Evolutionary conservation across 2,329 filamentous ascomycete species (phyloP), one percentile per base, ranked within the genome.

Genomic region (Daldinia sp.): DNA sequence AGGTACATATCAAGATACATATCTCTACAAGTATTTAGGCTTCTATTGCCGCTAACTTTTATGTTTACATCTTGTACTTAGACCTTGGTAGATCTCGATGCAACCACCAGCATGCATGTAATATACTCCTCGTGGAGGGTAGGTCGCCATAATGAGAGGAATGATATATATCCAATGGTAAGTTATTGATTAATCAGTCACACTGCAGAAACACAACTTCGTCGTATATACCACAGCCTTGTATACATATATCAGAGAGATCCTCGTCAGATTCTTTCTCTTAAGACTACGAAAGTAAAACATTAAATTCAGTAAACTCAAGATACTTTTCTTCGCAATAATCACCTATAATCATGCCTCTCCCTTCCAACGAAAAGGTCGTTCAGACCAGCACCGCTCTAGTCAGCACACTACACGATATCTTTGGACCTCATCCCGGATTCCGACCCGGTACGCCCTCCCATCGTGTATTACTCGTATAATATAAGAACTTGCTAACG

Each of bases 361-460:
- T 64, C 35, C 64, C 67, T 15, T 30, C 56, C 6, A 51, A 69
- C 20, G 30, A 60, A 42, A 54, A 55, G 23, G 60, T 64, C 53
- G 51, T 61, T 10, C 12, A 67, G 51, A 64, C 53, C 12, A 59
- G 60, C n/a, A 39, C 26, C 20, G 53, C 33, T 10, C 60, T 67
- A 57, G 50, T 63, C 23, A 53, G 33, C 13, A 60, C 55, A 23
- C 37, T 67, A 13, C 50, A 67, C 9, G 37, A 6, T 12, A 69
- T 69, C 39, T 60, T 60, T 20, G 63, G 63, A n/a, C 42, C 63
- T 5, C 54, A 60, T 41, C 62, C 66, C n/a, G 67, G 67, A 63
- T 53, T 56, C 13, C 39, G 67, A 60, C 63, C 67, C 9, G 59
- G 67, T 65, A 68, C 10, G n/a, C 13, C 28, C 13, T 28, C 13